Conservation (phyloP, 495 filamentous ascomycete species). For the Neurospora sp. region DNA sequence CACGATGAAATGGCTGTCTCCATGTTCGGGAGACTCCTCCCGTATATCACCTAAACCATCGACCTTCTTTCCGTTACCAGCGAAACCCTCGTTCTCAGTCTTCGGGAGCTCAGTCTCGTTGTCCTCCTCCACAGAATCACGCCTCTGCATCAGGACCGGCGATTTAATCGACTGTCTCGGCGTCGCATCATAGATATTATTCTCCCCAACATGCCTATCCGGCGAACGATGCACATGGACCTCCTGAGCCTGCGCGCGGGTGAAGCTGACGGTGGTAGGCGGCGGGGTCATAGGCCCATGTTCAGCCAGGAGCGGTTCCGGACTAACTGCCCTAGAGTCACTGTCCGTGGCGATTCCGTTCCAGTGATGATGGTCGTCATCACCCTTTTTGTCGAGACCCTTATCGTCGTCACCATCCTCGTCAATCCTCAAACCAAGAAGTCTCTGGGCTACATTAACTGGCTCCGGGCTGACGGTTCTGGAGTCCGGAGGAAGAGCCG, state of each 20-base stretch:
- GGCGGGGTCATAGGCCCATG: not conserved
- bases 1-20: not conserved
- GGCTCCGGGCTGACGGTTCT: constrained; percentile 21
- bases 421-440: not conserved
- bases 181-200: constrained; percentile 38
- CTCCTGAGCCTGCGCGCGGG: not conserved
- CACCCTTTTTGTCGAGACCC: not conserved
- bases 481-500: constrained; percentile 1
- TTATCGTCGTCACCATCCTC: not conserved
- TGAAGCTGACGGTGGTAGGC: not conserved
- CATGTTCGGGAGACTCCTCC: not conserved
- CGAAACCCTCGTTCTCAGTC: not conserved
- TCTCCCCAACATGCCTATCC: constrained; percentile 13
- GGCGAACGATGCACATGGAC: not conserved
- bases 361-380: not conserved
- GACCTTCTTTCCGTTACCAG: not conserved
- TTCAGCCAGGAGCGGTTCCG: not conserved
- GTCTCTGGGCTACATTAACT: not conserved
- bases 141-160: not conserved
- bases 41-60: not conserved
- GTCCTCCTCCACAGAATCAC: not conserved
- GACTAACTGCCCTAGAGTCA: not conserved
- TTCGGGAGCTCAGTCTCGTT: not conserved
- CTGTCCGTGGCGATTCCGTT: not conserved
- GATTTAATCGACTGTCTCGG: constrained; percentile 20